Percentiles rank a stretch among this genome's conserved stretches.
phyloP scores from a whole-genome alignment of 352 stramenopile species.

The Pythium sp. region DNA sequence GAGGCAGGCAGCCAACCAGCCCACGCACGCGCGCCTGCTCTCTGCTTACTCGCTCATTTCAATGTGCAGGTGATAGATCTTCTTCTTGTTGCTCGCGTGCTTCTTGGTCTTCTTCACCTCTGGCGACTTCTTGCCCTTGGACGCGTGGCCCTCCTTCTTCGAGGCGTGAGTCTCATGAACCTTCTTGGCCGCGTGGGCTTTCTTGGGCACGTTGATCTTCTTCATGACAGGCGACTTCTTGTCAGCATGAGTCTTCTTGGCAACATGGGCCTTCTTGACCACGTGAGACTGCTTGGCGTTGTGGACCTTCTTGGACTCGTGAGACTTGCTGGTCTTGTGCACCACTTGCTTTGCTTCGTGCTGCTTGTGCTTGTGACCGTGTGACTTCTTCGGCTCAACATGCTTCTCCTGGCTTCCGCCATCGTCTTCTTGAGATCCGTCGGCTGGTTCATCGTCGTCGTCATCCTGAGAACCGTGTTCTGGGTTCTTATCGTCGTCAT shows the following conservation, averaged over 20 bases:
- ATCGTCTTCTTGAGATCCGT: conserved; percentile 2
- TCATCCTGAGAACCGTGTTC: background rate
- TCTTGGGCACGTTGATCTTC: background rate
- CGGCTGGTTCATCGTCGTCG: background rate
- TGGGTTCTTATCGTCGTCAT: conserved; percentile 1
- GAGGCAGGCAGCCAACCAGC: background rate
- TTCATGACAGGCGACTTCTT: background rate
- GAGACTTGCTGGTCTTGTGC: background rate
- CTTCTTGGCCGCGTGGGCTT: background rate
- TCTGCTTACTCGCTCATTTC: background rate
- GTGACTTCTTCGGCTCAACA: background rate
- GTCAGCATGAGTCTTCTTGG: background rate
- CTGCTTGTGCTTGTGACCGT: no score
- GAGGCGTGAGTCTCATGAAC: background rate
- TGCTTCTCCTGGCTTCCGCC: background rate
- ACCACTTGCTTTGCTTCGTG: background rate
- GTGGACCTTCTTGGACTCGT: background rate
- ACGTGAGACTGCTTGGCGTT: background rate
- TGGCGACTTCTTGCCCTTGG: background rate
- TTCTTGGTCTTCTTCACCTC: background rate
- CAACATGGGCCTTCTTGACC: conserved; percentile 1
- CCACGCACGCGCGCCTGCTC: no score
- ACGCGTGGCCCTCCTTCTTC: background rate
- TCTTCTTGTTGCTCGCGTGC: background rate
- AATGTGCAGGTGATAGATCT: background rate